A percentile compares a stretch with the other conserved stretches of the same genome.
Evolutionary conservation across 192 early-diverging fungal species (phyloP).

Genomic region (Coemansia pectinata): DNA sequence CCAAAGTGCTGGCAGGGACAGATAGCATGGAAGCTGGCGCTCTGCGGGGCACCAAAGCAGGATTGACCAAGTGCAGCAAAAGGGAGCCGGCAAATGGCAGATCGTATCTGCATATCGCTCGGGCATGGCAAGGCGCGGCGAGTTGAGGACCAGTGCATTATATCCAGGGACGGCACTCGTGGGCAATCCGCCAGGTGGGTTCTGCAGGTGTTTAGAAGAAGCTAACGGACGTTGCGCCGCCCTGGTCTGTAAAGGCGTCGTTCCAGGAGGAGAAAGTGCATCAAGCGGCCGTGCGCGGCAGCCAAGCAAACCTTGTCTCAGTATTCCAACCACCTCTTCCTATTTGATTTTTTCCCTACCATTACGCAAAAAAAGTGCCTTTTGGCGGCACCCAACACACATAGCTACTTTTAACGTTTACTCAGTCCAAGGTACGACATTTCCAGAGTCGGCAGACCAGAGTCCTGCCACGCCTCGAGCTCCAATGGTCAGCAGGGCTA

Average conservation of each 20-base stretch:
- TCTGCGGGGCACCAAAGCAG: not conserved
- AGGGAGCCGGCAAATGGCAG: conserved; percentile 3
- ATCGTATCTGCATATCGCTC: conserved; percentile 23
- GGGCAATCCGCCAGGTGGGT: conserved; percentile 7
- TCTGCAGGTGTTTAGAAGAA: conserved; percentile 1
- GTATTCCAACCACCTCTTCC: not conserved
- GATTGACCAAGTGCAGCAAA: not conserved
- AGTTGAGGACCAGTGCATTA: not conserved
- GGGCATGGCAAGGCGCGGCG: not conserved
- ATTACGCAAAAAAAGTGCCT: not conserved
- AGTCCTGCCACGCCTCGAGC: not conserved
- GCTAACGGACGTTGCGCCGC: not conserved
- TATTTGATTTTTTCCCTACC: not conserved
- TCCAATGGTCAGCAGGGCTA: not conserved
- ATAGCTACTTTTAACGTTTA: not conserved
- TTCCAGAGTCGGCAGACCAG: not conserved
- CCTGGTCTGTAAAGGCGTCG: not conserved
- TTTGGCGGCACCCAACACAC: not conserved
- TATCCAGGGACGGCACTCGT: conserved; percentile 2
- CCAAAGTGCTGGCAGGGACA: not conserved
- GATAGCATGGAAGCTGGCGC: not conserved
- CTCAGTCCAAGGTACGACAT: not conserved
- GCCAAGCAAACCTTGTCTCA: not conserved
- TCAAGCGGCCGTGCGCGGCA: conserved; percentile 1
- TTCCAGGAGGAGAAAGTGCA: not conserved